Evolutionary conservation across 345 rosid species (phyloP).

Genomic region (Clausena lansium): DNA sequence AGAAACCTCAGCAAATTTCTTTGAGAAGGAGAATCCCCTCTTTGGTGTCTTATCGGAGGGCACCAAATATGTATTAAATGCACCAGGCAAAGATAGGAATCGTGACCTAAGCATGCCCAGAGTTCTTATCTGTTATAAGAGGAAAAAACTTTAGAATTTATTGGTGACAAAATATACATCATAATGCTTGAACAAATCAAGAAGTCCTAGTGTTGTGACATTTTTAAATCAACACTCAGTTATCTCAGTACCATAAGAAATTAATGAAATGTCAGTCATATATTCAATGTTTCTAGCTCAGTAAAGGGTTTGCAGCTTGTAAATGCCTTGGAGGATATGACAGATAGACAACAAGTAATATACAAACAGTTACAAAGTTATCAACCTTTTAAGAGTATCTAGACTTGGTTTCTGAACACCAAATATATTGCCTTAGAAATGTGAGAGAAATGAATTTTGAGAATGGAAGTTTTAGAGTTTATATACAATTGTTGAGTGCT

Average conservation of each 20-base stretch:
- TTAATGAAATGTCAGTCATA: not conserved
- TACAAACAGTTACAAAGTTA: not conserved
- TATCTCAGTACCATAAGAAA: not conserved
- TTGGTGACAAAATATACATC: not conserved
- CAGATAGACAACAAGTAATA: not conserved
- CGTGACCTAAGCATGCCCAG: conserved; percentile 96
- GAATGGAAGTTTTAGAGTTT: not conserved
- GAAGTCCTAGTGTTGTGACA: not conserved
- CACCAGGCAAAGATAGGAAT: conserved; percentile 91
- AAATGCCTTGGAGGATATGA: not conserved
- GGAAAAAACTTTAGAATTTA: conserved; percentile 3
- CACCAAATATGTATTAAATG: conserved; percentile 84
- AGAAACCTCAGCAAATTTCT: conserved; percentile 78
- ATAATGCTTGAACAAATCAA: conserved; percentile 2
- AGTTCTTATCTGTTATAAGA: conserved; percentile 66
- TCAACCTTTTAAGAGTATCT: not conserved
- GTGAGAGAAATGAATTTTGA: not conserved
- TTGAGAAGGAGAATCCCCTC: conserved; percentile 85
- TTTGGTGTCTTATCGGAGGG: conserved; percentile 75
- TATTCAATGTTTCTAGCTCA: not conserved
- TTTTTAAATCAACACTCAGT: not conserved
- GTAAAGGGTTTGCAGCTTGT: not conserved
- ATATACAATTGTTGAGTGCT: not conserved
- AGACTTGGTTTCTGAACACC: not conserved
- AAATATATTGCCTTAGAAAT: not conserved